Evolutionary conservation across 2,329 filamentous ascomycete species (phyloP), one percentile per base, ranked within the genome.

Genomic region (Dichotomopilus funicola): DNA sequence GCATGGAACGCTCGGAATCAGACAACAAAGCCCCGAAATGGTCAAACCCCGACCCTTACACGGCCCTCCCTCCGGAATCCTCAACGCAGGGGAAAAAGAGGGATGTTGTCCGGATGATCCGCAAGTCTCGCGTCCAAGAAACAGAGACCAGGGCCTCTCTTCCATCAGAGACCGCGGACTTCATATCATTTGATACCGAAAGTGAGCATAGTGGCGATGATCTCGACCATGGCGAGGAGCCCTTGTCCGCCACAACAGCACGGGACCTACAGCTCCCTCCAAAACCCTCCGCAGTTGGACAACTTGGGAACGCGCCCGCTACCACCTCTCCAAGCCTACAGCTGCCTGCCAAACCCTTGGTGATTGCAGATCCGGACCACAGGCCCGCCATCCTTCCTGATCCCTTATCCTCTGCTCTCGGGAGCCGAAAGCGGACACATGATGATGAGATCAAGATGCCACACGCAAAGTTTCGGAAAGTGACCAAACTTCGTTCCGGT

Each of bases 31-130:
- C 68, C 5, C 90, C 91, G 3, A 91, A 88, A 69, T 97, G 92
- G 92, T 96, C 91, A 4, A 97, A 97, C 64, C 91, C 92, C 3
- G 92, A 97, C 68, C 91, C 91, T 0, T 96, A 97, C 71, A 95
- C 89, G 5, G 88, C 83, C 2, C 76, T 96, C 8, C 92, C 92
- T 7, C 91, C 90, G 6, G 87, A 91, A 61, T 87, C 91, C 53
- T 77, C 75, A 5, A 78, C 54, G 11, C 61, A 81, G 41, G 79
- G 81, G 19, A 95, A 94, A 72, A 90, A 87, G 70, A 86, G 84
- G 62, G 91, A 96, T 62, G 86, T 96, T 41, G 89, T 97, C 38
- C 89, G 95, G 65, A 72, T 96, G 58, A 96, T 97, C 63, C 86
- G 91, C 63, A 96, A 96, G 67, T 89, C 91, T 2, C 88, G 91